phyloP scores from a whole-genome alignment of 768 basidiomycete genomes.

The Lenzites betulinus region DNA sequence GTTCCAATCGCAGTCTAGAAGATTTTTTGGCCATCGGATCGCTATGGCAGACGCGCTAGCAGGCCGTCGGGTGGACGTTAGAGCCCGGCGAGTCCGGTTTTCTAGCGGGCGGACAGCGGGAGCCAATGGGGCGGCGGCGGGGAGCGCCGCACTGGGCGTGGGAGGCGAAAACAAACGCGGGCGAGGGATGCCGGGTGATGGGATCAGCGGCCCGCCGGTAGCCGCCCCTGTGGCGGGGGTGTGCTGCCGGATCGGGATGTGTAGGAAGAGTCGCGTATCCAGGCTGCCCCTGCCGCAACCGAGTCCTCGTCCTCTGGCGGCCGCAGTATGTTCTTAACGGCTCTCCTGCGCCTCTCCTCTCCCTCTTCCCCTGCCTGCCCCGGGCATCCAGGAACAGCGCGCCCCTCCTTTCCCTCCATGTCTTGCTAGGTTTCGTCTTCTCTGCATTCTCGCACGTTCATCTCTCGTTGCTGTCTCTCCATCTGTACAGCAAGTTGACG shows the following conservation, averaged over 20 bases:
- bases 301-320: neutral
- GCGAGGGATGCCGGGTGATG: neutral
- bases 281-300: conserved; percentile 5
- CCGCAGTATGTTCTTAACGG: neutral
- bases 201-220: conserved; percentile 4
- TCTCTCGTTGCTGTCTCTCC: neutral
- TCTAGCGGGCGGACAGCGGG: neutral
- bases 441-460: neutral
- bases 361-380: conserved; percentile 3
- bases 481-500: conserved; percentile 3
- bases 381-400: too few relatives aligned
- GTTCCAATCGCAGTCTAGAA: neutral
- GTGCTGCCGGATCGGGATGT: conserved; percentile 4
- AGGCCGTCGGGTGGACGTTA: too few relatives aligned
- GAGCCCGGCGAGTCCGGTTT: neutral
- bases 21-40: neutral
- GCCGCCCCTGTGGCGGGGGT: conserved; percentile 7
- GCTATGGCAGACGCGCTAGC: neutral
- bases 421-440: neutral
- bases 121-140: conserved; percentile 5
- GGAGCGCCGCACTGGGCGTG: neutral
- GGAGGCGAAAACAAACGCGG: neutral
- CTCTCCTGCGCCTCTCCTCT: neutral
- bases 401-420: too few relatives aligned
- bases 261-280: conserved; percentile 15